Conservation (phyloP, 2,329 filamentous ascomycete species). For the Aspergillus aculeatus region DNA sequence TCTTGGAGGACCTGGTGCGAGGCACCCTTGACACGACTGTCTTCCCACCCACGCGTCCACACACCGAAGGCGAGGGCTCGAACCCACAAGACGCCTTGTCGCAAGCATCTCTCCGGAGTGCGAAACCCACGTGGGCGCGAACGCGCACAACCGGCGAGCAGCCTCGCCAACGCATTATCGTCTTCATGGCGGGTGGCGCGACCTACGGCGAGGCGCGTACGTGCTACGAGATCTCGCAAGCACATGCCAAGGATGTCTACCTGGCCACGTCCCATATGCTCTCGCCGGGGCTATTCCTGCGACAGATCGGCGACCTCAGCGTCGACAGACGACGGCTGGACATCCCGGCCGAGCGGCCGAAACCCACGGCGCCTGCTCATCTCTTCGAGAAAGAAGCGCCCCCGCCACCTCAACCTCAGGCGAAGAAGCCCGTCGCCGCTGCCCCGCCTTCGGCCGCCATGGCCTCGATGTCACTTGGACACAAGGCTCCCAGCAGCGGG, state of each 20-base stretch:
- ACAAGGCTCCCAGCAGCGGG: constrained; percentile 36
- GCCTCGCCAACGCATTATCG: constrained; percentile 83
- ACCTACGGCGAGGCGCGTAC: constrained; percentile 86
- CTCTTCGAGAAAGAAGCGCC: constrained; percentile 71
- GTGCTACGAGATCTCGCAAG: constrained; percentile 81
- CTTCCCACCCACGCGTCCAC: constrained; percentile 74
- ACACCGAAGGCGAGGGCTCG: constrained; percentile 49
- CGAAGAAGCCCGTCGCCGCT: constrained; percentile 24
- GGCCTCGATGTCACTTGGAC: constrained; percentile 38
- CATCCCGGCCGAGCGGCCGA: constrained; percentile 76
- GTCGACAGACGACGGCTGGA: constrained; percentile 72
- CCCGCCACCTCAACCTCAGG: constrained; percentile 40
- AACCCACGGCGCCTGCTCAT: constrained; percentile 79
- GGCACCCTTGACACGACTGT: constrained; percentile 64
- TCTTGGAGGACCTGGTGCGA: constrained; percentile 72
- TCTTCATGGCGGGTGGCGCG: constrained; percentile 93
- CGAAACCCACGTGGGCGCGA: constrained; percentile 93
- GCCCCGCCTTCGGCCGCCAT: constrained; percentile 35
- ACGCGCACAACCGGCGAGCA: constrained; percentile 72
- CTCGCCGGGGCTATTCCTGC: constrained; percentile 76
- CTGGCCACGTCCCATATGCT: constrained; percentile 91
- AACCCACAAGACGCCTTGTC: constrained; percentile 51
- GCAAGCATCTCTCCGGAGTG: constrained; percentile 78
- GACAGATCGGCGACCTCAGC: constrained; percentile 77
- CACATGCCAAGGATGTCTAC: constrained; percentile 77